Evolutionary conservation across 495 filamentous ascomycete genomes (phyloP).

Genomic region (Daldinia vernicosa): DNA sequence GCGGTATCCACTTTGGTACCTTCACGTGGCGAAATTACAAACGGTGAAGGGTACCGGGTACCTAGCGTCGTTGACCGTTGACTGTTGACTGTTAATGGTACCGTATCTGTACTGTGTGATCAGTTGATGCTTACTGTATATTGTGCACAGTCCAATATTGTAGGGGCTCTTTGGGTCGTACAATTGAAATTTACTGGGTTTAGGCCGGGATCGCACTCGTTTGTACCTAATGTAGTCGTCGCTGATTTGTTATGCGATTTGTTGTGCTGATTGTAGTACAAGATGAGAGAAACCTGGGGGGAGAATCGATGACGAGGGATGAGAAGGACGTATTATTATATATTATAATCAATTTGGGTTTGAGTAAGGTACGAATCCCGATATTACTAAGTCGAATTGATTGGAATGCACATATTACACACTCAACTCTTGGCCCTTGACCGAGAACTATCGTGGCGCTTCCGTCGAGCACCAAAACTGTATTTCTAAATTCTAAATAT

Average conservation of each 20-base stretch:
- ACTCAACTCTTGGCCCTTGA: background rate
- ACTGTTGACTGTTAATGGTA: background rate
- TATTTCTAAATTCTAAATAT: background rate
- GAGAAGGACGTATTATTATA: background rate
- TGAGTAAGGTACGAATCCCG: background rate
- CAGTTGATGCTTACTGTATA: constrained; percentile 4
- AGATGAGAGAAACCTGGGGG: background rate
- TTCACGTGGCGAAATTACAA: constrained; percentile 13
- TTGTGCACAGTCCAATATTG: too few relatives aligned
- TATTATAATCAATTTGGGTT: background rate
- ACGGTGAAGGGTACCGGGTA: background rate
- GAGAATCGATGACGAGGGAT: background rate
- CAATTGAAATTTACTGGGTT: background rate
- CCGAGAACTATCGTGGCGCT: constrained; percentile 4
- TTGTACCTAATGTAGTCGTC: constrained; percentile 2
- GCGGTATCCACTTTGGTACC: constrained; percentile 3
- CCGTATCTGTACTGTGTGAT: constrained; percentile 3
- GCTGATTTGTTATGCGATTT: background rate
- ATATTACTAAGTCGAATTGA: background rate
- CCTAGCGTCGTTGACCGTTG: background rate
- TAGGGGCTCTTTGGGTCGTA: too few relatives aligned
- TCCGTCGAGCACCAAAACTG: background rate
- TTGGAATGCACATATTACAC: constrained; percentile 2
- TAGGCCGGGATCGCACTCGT: background rate
- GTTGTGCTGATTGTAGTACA: background rate